Conservation (phyloP, 768 basidiomycete species). For the Goffeauzyma gilvescens region DNA sequence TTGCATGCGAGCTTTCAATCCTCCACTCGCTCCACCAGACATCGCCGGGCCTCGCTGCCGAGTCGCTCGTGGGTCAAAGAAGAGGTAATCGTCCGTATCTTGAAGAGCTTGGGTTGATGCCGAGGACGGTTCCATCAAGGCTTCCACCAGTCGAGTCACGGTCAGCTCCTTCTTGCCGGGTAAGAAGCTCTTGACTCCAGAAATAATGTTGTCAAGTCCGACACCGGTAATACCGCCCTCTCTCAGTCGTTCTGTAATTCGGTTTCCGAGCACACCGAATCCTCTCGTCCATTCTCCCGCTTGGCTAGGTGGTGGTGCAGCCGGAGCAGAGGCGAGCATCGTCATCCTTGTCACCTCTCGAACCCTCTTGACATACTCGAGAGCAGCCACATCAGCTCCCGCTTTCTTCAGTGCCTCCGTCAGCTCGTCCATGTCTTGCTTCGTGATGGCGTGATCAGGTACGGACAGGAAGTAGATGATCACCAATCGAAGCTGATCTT, state of each 20-base stretch:
- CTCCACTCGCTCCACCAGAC: constrained; percentile 38
- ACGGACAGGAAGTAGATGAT: constrained; percentile 88
- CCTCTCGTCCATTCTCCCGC: constrained; percentile 80
- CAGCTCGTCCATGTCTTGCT: constrained; percentile 72
- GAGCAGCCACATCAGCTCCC: constrained; percentile 53
- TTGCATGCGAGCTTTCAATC: constrained; percentile 38
- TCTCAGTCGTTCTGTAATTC: constrained; percentile 74
- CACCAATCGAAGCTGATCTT: constrained; percentile 80
- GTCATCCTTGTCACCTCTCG: constrained; percentile 88
- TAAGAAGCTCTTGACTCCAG: constrained; percentile 92
- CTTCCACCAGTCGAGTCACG: constrained; percentile 79
- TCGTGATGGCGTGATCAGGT: constrained; percentile 57
- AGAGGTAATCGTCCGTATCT: constrained; percentile 88
- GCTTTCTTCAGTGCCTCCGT: constrained; percentile 67
- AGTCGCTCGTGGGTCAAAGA: constrained; percentile 75
- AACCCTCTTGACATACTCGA: constrained; percentile 77
- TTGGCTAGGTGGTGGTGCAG: constrained; percentile 39
- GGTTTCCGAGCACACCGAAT: constrained; percentile 76
- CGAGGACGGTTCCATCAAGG: constrained; percentile 88
- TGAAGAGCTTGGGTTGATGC: constrained; percentile 85
- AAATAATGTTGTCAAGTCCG: constrained; percentile 75
- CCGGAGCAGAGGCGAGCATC: constrained; percentile 43
- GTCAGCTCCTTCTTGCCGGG: constrained; percentile 79
- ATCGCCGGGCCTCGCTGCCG: constrained; percentile 34
- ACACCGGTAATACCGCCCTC: constrained; percentile 54